Conservation (phyloP, 768 basidiomycete genomes). For the Sporobolomyces pararoseus region DNA sequence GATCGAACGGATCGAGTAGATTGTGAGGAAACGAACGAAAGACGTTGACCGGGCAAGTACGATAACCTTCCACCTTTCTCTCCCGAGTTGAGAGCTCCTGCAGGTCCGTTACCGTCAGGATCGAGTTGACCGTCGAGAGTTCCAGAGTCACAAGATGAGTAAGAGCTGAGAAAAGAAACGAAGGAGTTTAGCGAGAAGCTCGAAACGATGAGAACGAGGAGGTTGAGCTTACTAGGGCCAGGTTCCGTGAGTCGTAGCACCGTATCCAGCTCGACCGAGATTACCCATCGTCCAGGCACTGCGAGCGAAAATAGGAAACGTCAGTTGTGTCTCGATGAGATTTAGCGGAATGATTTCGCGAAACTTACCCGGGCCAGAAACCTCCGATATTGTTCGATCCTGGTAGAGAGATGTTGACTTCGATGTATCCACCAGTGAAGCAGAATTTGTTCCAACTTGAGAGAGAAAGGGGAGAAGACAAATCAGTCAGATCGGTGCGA, state of each 20-base stretch:
- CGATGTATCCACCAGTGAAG: conserved; percentile 87
- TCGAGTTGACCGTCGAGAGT: conserved; percentile 78
- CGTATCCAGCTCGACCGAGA: conserved; percentile 78
- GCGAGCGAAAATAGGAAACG: background rate
- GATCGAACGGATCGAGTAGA: background rate
- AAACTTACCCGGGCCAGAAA: conserved; percentile 21
- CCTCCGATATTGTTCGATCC: conserved; percentile 27
- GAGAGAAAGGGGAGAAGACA: background rate
- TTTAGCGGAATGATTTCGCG: background rate
- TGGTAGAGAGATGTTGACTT: conserved; percentile 47
- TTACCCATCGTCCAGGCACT: conserved; percentile 52
- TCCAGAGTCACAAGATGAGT: conserved; percentile 79
- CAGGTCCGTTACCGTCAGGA: conserved; percentile 57
- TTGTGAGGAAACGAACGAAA: conserved; percentile 53
- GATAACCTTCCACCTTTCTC: conserved; percentile 62
- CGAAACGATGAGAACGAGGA: background rate
- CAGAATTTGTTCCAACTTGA: conserved; percentile 57
- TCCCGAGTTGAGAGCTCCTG: conserved; percentile 52
- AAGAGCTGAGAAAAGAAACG: conserved; percentile 59
- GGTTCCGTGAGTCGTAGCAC: conserved; percentile 77
- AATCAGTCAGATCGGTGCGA: no score
- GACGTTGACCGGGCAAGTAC: conserved; percentile 76
- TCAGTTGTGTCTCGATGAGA: background rate
- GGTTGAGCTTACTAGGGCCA: conserved; percentile 49
- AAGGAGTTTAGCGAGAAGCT: background rate